Base-by-base conservation (phyloP, 495 filamentous ascomycete genomes). In the Rhypophila decipiens region DNA sequence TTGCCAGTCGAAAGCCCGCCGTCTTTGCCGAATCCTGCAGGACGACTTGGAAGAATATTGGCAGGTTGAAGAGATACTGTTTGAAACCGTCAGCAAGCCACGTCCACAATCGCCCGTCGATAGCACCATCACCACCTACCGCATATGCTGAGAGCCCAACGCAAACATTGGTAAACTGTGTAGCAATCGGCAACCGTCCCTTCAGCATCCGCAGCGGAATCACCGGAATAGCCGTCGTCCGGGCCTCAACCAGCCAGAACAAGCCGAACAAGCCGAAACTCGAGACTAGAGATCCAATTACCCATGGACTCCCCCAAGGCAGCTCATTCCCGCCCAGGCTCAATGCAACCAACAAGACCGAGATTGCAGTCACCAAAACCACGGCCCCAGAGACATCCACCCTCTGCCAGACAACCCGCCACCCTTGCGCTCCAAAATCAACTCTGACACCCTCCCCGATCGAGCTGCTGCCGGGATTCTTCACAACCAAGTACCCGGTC, bases 21-120 rank as follows among this genome's bases (percentile, higher is more conserved):
- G 72, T 78, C 4, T 77, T 76, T 4, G 82, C 74, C 4, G 77
- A 79, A 27, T 85, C 82, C 2, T 77, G 66, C 11, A 83, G 64
- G 10, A 84, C 73, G 1, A 82, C 73, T 51, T 84, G 80, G 58
- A 84, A 84, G 44, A 82, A 78, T 12, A 85, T 61, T 3, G 82
- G 80, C 2, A 84, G 72, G 9, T 74, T 78, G 56, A 85, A 85
- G 36, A 85, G 74, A 49, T 80, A 85, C 80, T 85, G 43, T 13
- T 3, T 36, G 22, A 4, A 33, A 7, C 2, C 18, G 19, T 7
- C 0, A 13, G 8, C 20, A 15, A 5, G 5, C 22, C 17, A 13
- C 2, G 12, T 20, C n/a, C n/a, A n/a, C n/a, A n/a, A n/a, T n/a
- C n/a, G n/a, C 7, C 4, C 5, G 24, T 21, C 8, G 31, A 5